Conservation (phyloP, 2,329 filamentous ascomycete species). For the Diaporthe capsici region DNA sequence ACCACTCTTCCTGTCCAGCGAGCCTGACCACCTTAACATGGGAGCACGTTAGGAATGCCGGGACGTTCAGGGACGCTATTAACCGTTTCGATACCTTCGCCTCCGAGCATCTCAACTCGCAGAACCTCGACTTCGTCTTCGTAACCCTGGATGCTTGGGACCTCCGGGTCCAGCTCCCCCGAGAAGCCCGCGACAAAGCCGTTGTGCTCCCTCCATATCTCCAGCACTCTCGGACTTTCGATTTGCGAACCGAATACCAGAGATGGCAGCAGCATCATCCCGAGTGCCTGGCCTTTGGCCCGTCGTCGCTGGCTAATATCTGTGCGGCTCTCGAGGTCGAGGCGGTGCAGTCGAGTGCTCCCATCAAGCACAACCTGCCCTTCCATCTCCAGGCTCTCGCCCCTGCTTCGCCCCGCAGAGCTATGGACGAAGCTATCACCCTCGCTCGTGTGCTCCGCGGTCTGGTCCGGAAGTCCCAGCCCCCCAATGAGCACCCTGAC, state of each 20-base stretch:
- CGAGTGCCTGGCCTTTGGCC: conserved; percentile 95
- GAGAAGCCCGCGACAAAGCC: conserved; percentile 97
- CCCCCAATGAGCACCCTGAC: conserved; percentile 92
- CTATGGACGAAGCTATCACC: conserved; percentile 98
- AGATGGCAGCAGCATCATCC: conserved; percentile 99
- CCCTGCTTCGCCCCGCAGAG: conserved; percentile 92
- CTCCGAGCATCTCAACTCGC: conserved; percentile 88
- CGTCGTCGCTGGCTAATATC: conserved; percentile 96
- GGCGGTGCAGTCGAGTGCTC: conserved; percentile 95
- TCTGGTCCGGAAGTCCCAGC: conserved; percentile 95
- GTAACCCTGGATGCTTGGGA: conserved; percentile 99
- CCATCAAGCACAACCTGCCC: conserved; percentile 98
- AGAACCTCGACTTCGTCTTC: conserved; percentile 97
- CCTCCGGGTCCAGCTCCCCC: conserved; percentile 94
- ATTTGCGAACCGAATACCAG: conserved; percentile 97
- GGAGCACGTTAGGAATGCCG: conserved; percentile 98
- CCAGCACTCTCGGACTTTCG: conserved; percentile 97
- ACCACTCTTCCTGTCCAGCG: conserved; percentile 66
- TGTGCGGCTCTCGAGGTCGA: conserved; percentile 98
- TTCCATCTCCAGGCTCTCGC: conserved; percentile 98
- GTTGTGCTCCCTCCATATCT: conserved; percentile 97
- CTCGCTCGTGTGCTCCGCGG: conserved; percentile 92
- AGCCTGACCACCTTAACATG: conserved; percentile 98
- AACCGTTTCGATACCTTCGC: conserved; percentile 95
- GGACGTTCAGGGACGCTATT: conserved; percentile 96